Conservation (phyloP, 2,329 filamentous ascomycete genomes). For the Colletotrichum filicis region DNA sequence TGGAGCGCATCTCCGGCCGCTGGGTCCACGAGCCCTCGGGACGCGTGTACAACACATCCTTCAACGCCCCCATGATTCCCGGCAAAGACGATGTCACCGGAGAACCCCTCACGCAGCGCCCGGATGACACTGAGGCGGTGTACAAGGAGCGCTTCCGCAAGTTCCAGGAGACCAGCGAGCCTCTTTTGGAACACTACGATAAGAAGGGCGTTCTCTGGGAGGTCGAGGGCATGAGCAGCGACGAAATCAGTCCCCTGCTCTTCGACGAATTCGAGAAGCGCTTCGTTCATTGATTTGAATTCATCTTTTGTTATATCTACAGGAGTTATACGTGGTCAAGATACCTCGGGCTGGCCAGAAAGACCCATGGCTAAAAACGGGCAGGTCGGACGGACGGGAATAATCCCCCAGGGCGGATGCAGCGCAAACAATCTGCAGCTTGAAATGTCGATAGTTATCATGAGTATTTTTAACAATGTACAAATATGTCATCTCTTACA, state of each 20-base stretch:
- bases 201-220: slow-evolving; percentile 86
- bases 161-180: slow-evolving; percentile 88
- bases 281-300: slow-evolving; percentile 59
- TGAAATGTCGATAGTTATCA: slow-evolving; percentile 7
- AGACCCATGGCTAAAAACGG: slow-evolving; percentile 33
- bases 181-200: slow-evolving; percentile 89
- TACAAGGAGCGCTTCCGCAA: slow-evolving; percentile 84
- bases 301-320: slow-evolving; percentile 21
- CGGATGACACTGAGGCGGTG: slow-evolving; percentile 88
- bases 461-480: slow-evolving; percentile 24
- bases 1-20: slow-evolving; percentile 88
- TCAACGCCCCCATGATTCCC: slow-evolving; percentile 83
- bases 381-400: slow-evolving; percentile 25
- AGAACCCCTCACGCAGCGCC: slow-evolving; percentile 82
- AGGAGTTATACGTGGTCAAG: slow-evolving; percentile 33
- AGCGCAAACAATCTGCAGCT: slow-evolving; percentile 14
- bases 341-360: slow-evolving; percentile 34
- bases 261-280: slow-evolving; percentile 83
- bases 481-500: background rate
- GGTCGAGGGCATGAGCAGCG: slow-evolving; percentile 87
- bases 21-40: slow-evolving; percentile 95
- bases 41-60: slow-evolving; percentile 93
- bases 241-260: slow-evolving; percentile 94
- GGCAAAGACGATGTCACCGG: slow-evolving; percentile 93
- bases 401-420: background rate